Evolutionary conservation across 306 rosid species (phyloP), one percentile per base, ranked within the genome.

Genomic region (Fragaria vesca): DNA sequence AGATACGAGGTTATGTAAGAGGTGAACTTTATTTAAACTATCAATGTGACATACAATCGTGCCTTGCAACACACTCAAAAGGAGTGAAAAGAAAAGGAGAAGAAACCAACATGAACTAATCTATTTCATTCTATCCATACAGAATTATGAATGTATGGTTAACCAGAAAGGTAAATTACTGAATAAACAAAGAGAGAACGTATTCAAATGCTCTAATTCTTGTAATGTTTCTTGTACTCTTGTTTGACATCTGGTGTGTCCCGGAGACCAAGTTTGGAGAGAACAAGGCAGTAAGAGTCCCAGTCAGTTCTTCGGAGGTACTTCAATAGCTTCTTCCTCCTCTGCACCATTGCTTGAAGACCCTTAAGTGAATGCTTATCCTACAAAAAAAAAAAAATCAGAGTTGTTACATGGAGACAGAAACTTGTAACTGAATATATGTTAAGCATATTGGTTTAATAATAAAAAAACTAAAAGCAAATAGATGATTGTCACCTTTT

Each of bases 351-450:
- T 68, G 86, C 97, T 75, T 83, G 10, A 66, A 94, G 89, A 71
- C 97, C 98, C 81, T 94, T 92, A 1, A 88, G 90, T 75, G 97
- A 92, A 91, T 94, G 98, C 87, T 87, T 91, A 77, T 94, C 98
- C 97, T 94, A 79, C 74, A 80, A 21, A 32, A 32, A 32, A 0
- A 32, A 69, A 73, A 2, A 76, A 66, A 76, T 48, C 13, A 20
- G 12, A 72, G 30, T 17, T 17, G 28, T 74, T 61, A 57, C 16
- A 13, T 55, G 18, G 20, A 45, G 46, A 57, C 47, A 58, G 32
- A 73, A 38, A 73, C 38, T 55, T 13, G 15, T 24, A 4, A 18
- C 18, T 42, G 32, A 16, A 28, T 50, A 71, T 3, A 50, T 17
- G 26, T 16, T 50, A 48, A 48, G 20, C 17, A 43, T 11, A 42